Evolutionary conservation across 192 early-diverging fungal genomes (phyloP), one percentile per base, ranked within the genome.

Genomic region (Backusella australiensis): DNA sequence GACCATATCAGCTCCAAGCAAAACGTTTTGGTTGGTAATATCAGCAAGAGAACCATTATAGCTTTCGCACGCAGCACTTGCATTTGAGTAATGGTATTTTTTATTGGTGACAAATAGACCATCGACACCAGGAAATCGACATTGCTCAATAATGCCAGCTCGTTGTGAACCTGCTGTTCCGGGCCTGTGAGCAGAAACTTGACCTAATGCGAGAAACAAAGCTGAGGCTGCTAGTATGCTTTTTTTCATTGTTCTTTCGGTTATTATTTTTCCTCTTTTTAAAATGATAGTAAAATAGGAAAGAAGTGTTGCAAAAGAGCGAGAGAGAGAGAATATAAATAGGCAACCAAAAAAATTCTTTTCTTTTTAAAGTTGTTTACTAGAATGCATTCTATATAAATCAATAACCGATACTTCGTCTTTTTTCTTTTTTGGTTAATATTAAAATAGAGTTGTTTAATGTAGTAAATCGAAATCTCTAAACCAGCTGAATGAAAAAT

Each of bases 1-100:
- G 29, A 44, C 29, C 15, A 71, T 26, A 49, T 71, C 70, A 19
- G 70, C n/a, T 26, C 39, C 70, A 32, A 71, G 70, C 9, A 71
- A 49, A n/a, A 19, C 49, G 14, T 71, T 71, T 71, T 29, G 21
- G 6, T 23, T 26, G 1, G 42, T 44, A 7, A 71, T 15, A 49
- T 71, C 70, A 5, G 44, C 70, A 21, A 71, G 39, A 23, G 41
- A 44, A 71, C 70, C 70, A 49, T 42, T 42, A 19, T 49, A 7
- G 29, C 14, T 26, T 17, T 15, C 15, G 14, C 70, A 71, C 8
- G 42, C 70, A 12, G 7, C 11, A 32, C 15, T 21, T 32, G 70
- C 70, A 34, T 39, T 14, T 1, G 44, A 32, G 26, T 49, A 49
- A 19, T 42, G 6, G 29, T 46, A 34, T 12, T n/a, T 29, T 17